Evolutionary conservation across 2,329 filamentous ascomycete species (phyloP), one percentile per base, ranked within the genome.

Genomic region (Paramyrothecium roridum): DNA sequence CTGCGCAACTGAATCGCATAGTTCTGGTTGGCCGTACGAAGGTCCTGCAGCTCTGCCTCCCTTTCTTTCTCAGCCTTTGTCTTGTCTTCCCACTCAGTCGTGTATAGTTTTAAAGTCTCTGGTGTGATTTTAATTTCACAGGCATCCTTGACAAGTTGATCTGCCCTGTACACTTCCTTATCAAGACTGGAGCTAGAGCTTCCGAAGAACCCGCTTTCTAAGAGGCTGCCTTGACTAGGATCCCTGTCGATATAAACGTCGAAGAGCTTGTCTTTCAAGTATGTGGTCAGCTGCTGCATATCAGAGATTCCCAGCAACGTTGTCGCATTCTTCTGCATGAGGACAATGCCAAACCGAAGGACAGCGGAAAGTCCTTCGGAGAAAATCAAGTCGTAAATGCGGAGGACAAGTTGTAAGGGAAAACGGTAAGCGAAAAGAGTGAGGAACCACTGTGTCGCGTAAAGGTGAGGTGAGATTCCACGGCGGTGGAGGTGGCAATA

Each of bases 371-470:
- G 80, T 3, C 96, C 95, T 72, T 98, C 93, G 49, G 91, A 95
- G 19, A 99, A 80, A 52, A 99, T 95, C 54, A 99, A 77, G 69
- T 99, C 95, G 73, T 98, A 99, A 52, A 99, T 96, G 33, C 95
- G 90, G 56, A 99, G 86, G 8, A 99, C 95, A 11, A 99, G 85
- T 69, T 99, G 95, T 8, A 99, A 81, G 10, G 95, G 95, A 72
- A 99, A 99, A 46, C 96, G 90, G 72, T 99, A 99, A 33, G 93
- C 92, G 68, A 99, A 99, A n/a, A 99, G 81, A 0, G 95, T 99
- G 51, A 99, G 82, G 74, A 99, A 99, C 95, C 95, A 99, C 72
- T 99, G 95, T 0, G 95, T 99, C 48, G 95, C 95, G 69, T 99
- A 99, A 10, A 99, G 81, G 67, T 96, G 91, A 1, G 95, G 89